These are phyloP conservation scores for Heliamphora pulchella DNA, from an alignment of 179 eudicot genomes.

Conservation along the genomic window DNA sequence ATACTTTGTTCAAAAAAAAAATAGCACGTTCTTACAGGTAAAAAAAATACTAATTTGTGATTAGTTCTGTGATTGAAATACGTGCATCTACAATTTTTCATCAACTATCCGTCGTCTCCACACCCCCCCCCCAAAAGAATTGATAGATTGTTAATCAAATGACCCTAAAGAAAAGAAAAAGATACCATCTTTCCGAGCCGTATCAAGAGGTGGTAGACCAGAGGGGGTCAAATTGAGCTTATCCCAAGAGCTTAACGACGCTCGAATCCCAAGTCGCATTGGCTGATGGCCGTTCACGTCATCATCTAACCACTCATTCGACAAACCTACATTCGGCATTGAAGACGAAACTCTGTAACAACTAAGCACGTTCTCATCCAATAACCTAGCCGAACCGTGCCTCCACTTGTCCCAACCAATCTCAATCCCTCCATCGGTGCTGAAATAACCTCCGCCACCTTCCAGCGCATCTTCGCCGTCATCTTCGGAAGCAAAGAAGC, in stretches of 20 bases:
- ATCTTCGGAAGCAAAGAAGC: conserved; percentile 8
- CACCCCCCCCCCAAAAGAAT: no score
- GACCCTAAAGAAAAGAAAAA: background rate
- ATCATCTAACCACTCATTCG: conserved; percentile 33
- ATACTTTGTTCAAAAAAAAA: no score
- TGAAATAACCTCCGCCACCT: conserved; percentile 16
- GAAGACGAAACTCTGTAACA: conserved; percentile 47
- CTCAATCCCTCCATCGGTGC: conserved; percentile 15
- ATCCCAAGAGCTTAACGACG: conserved; percentile 25
- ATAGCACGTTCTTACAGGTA: no score
- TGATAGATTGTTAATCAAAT: background rate
- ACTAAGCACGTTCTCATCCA: conserved; percentile 21
- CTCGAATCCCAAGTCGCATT: background rate
- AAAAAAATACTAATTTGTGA: no score
- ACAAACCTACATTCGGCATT: conserved; percentile 36
- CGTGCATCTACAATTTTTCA: no score
- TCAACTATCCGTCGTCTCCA: no score
- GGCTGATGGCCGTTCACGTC: background rate
- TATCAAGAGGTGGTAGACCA: conserved; percentile 35
- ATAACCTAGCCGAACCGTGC: background rate
- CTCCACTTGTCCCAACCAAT: conserved; percentile 11
- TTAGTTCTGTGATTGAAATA: no score
- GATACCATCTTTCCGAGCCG: conserved; percentile 42
- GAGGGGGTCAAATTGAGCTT: conserved; percentile 28
- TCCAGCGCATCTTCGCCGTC: conserved; percentile 4